Evolutionary conservation across 1,284 basidiomycete genomes (phyloP), one percentile per base, ranked within the genome.

Genomic region (Thelephora terrestris): DNA sequence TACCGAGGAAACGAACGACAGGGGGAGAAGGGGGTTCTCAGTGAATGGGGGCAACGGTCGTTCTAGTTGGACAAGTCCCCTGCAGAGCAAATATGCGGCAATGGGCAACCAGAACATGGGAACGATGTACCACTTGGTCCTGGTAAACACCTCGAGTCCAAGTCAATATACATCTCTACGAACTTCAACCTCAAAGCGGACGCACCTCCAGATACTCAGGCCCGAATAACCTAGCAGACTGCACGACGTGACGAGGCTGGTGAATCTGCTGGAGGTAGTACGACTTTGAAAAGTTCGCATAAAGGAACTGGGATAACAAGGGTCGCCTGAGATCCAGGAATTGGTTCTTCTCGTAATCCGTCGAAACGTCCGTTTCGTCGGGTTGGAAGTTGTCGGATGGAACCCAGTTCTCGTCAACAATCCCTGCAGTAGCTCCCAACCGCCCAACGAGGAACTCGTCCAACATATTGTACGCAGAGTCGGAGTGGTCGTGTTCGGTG

Each of bases 241-340:
- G 76, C 25, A 84, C 75, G 47, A 96, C 65, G 66, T 99, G 96
- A 44, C 95, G 82, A 6, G 95, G 90, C 66, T 95, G 91, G 66
- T 99, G 95, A 0, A 99, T 92, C 66, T 99, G 95, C 61, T 91
- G 79, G 47, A 99, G 74, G 65, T 99, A 99, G 64, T 96, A 99
- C 20, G 87, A 81, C 73, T 99, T 99, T 61, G 85, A 86, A 61
- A 89, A 96, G 62, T 89, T 87, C 29, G 79, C 76, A 53, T 80
- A 69, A 82, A 85, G 90, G 58, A 96, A 78, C 66, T 97, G 92
- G 63, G 74, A 71, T 57, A 97, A 69, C 53, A 99, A 67, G 3
- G 96, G 92, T 64, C 85, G 81, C 55, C 80, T 76, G 25, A 99
- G 77, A 65, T 99, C 95, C 53, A 99, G 73, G 69, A 99, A 99